Base-by-base conservation (phyloP, 2,329 filamentous ascomycete species). In the Sporothrix pseudoabietina region DNA sequence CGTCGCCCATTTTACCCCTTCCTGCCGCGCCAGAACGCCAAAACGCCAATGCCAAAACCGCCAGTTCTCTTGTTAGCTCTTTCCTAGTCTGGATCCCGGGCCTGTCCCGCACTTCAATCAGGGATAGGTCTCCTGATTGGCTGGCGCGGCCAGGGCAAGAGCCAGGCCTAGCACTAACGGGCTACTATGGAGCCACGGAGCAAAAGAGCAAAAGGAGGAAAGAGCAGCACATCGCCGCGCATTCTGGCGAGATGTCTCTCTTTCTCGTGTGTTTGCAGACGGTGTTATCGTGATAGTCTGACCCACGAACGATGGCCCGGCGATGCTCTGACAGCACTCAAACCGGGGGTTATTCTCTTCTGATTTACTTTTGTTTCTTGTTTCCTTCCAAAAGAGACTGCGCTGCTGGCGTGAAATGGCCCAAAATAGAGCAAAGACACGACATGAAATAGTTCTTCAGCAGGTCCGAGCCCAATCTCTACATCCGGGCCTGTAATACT, bases 51-150 rank as follows among this genome's bases (percentile, higher is more conserved):
- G 44, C 44, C 26, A 22, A 71, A 71, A 52, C 22, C 12, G 54
- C 39, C 52, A 69, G 19, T 16, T 39, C 39, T 19, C 44, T 59
- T 61, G 59, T 54, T 71, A 72, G 73, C 69, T 73, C 57, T 71
- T 72, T 70, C 65, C 72, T 71, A 32, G 66, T 65, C 52, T 35
- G 52, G 72, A 52, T 59, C 66, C 69, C 69, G 71, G 71, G 52
- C 16, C 65, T 41, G 73, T 74, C 74, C 72, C 69, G 73, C 73
- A 72, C 68, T 69, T 75, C 71, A 74, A 52, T 75, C 72, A 75
- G 75, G 76, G 76, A 77, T 76, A 54, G 26, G 55, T 12, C 4
- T 32, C 72, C 19, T 76, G 75, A 75, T 77, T 77, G 76, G 76
- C 63, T 66, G 41, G 47, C 66, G 30, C 19, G 16, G 66, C 35